These are phyloP conservation scores for Cadophora sp. DNA, from an alignment of 2,329 filamentous ascomycete genomes.

Conservation along the genomic window DNA sequence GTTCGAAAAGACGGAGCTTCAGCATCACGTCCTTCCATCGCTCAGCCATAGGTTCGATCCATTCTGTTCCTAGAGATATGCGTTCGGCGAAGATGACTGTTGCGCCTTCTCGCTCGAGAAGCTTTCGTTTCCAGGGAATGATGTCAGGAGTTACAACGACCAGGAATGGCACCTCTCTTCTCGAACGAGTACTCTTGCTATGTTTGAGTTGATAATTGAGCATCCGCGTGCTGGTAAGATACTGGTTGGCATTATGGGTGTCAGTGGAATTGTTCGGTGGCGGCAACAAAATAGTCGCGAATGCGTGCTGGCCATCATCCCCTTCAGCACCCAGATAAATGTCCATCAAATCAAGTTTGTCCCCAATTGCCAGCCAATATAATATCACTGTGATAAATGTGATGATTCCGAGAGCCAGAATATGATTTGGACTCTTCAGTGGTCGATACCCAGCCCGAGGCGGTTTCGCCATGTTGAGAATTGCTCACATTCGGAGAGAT, in stretches of 20 bases:
- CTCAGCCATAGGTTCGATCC: slow-evolving; percentile 42
- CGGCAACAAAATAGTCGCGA: slow-evolving; percentile 19
- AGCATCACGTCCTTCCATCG: slow-evolving; percentile 40
- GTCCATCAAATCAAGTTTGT: slow-evolving; percentile 6
- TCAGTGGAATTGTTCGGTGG: neutral
- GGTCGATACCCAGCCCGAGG: slow-evolving; percentile 1
- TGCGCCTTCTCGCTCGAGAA: slow-evolving; percentile 47
- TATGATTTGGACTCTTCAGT: neutral
- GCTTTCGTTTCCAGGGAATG: slow-evolving; percentile 36
- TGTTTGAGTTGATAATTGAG: slow-evolving; percentile 49
- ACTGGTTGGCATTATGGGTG: slow-evolving; percentile 30
- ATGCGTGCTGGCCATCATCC: slow-evolving; percentile 7
- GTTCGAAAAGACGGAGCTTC: slow-evolving; percentile 48
- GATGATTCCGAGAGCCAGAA: neutral
- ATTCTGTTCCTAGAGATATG: slow-evolving; percentile 33
- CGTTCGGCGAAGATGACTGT: slow-evolving; percentile 45
- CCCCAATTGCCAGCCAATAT: neutral
- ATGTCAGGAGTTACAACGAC: slow-evolving; percentile 45
- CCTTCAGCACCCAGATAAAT: slow-evolving; percentile 2
- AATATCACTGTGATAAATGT: neutral
- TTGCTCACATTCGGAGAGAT: slow-evolving; percentile 1
- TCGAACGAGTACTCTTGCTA: slow-evolving; percentile 42
- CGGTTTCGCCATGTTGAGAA: slow-evolving; percentile 10
- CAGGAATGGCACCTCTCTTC: slow-evolving; percentile 45
- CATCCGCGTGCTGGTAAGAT: slow-evolving; percentile 46